These are phyloP conservation scores for Pseudomicrostroma phylloplanum DNA, from an alignment of 1,284 basidiomycete genomes.

Conservation along the genomic window DNA sequence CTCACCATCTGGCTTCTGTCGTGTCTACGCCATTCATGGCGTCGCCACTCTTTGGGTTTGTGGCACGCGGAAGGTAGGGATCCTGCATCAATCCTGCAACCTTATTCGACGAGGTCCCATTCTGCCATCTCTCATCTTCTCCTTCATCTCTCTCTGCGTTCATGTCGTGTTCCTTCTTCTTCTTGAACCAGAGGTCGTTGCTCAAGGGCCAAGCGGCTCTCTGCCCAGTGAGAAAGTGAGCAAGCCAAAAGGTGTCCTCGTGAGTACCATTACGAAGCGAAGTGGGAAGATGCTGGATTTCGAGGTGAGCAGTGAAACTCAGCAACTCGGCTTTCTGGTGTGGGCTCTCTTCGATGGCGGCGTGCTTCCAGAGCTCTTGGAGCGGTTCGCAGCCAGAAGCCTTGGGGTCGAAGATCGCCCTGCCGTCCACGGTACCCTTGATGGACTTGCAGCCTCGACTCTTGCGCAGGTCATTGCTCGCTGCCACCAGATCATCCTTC, in stretches of 20 bases:
- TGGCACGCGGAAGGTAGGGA: slow-evolving; percentile 9
- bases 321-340: not conserved
- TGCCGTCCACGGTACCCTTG: not conserved
- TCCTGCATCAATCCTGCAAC: slow-evolving; percentile 12
- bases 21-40: slow-evolving; percentile 11
- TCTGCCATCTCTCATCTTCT: not conserved
- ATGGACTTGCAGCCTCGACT: not conserved
- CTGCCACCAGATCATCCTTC: not conserved
- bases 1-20: slow-evolving; percentile 6
- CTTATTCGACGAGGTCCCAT: slow-evolving; percentile 6
- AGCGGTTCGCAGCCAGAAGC: not conserved
- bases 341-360: not conserved
- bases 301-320: not conserved
- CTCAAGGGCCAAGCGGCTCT: not conserved
- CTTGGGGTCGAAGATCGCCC: slow-evolving; percentile 1
- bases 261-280: not conserved
- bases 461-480: not conserved
- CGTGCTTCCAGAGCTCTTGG: not conserved
- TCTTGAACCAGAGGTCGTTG: not conserved
- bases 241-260: not conserved
- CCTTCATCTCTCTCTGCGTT: not conserved
- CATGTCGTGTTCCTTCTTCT: not conserved
- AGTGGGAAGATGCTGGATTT: not conserved
- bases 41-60: slow-evolving; percentile 7
- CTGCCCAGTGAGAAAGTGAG: not conserved